Percentiles rank a stretch among this genome's conserved stretches.
Evolutionary conservation across 108 stramenopile genomes (phyloP).

Genomic region (Asterionellopsis glacialis): DNA sequence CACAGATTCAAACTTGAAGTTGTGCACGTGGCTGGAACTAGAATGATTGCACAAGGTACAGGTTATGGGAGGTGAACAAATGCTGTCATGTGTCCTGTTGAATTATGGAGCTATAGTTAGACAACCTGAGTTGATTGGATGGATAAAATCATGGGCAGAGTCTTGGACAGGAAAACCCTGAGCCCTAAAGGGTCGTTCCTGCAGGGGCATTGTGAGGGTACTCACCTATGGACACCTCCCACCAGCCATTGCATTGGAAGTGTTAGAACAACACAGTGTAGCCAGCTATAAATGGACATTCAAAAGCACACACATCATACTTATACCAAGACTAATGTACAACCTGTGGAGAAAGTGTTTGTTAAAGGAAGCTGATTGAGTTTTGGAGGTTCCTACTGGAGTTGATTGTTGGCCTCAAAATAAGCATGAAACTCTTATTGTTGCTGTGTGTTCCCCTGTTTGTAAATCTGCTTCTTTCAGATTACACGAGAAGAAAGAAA

Average conservation of each 20-base stretch:
- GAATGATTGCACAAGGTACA: too few species aligned
- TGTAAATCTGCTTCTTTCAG: not conserved
- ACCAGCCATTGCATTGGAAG: constrained; percentile 4
- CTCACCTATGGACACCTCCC: constrained; percentile 12
- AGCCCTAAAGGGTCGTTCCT: too few species aligned
- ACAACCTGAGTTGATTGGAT: too few species aligned
- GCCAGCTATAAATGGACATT: not conserved
- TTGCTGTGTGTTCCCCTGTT: constrained; percentile 5
- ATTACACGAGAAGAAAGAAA: not conserved
- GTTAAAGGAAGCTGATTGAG: not conserved
- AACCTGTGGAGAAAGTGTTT: not conserved
- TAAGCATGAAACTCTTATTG: constrained; percentile 6
- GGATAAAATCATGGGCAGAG: too few species aligned
- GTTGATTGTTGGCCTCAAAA: not conserved
- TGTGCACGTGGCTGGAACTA: too few species aligned
- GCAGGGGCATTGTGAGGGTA: too few species aligned
- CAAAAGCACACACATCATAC: not conserved
- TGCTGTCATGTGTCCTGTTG: too few species aligned
- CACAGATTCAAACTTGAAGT: too few species aligned
- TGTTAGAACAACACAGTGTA: not conserved
- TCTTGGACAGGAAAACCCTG: too few species aligned
- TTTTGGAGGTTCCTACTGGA: not conserved
- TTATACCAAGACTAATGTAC: constrained; percentile 1
- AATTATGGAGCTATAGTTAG: too few species aligned
- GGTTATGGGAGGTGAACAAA: too few species aligned